Evolutionary conservation across 2,329 filamentous ascomycete genomes (phyloP).

Genomic region (Trichophyton simii): DNA sequence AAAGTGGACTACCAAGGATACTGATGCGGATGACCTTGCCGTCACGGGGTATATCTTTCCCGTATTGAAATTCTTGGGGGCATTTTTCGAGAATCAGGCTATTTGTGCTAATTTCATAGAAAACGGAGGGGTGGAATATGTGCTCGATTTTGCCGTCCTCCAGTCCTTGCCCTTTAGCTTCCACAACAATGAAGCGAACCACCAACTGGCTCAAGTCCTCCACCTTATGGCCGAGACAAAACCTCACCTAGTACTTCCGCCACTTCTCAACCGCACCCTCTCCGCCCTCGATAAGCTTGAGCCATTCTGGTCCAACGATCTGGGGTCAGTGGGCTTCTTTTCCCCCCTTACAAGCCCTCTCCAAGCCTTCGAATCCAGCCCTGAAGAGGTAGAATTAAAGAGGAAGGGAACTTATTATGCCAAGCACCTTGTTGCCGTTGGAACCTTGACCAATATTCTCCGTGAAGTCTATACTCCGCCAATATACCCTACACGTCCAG

Average conservation of each 20-base stretch:
- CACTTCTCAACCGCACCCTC: constrained; percentile 63
- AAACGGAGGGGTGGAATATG: constrained; percentile 64
- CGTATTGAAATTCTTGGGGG: constrained; percentile 61
- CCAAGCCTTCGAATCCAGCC: constrained; percentile 12
- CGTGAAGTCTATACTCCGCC: constrained; percentile 58
- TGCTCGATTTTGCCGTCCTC: constrained; percentile 72
- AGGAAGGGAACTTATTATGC: constrained; percentile 60
- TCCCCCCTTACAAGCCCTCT: constrained; percentile 43
- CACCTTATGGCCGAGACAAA: constrained; percentile 68
- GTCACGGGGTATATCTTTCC: constrained; percentile 62
- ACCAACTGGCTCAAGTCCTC: constrained; percentile 60
- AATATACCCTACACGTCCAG: constrained; percentile 51
- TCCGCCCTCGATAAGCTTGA: constrained; percentile 54
- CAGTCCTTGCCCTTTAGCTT: constrained; percentile 68
- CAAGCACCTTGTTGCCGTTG: constrained; percentile 64
- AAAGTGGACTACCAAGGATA: constrained; percentile 35
- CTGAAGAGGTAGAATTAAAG: constrained; percentile 28
- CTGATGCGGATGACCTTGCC: constrained; percentile 39
- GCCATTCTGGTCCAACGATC: constrained; percentile 46
- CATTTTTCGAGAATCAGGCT: constrained; percentile 61
- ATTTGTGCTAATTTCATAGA: constrained; percentile 65
- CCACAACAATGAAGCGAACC: constrained; percentile 53
- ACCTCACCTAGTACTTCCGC: constrained; percentile 68
- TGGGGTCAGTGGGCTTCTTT: constrained; percentile 50
- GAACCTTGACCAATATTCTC: constrained; percentile 63